Evolutionary conservation across 306 rosid genomes (phyloP), one percentile per base, ranked within the genome.

Genomic region (Sicyos edulis): DNA sequence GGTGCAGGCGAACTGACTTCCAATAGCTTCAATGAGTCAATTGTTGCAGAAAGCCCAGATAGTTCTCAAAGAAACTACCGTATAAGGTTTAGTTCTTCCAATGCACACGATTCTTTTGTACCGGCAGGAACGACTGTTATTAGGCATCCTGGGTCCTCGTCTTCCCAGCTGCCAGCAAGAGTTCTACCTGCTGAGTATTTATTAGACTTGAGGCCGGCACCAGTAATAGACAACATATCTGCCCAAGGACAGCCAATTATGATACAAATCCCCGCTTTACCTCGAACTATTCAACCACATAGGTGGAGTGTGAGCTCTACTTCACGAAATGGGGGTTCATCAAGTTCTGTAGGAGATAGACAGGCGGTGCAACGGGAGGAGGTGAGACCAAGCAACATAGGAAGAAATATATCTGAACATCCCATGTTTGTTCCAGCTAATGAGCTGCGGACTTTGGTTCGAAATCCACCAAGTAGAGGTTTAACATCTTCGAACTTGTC

Each of bases 241-340:
- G 71, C 89, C 79, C 97, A 84, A 65, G 81, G 81, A 74, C 92
- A 84, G 64, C 92, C 88, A 5, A 75, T 78, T 74, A 75, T 84
- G 45, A 60, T 80, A 32, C 89, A 78, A 62, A 83, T 77, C 82
- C 91, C 96, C 56, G 69, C 83, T 59, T 82, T 91, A 73, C 88
- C 89, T 0, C 89, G 85, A 82, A 95, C 82, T 77, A 54, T 76
- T 53, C 92, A 87, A 68, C 74, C 97, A 10, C 68, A 76, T 40
- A 87, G 97, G 77, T 86, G 92, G 96, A 76, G 57, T 67, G 85
- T 89, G 56, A 87, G 88, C 73, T 88, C 96, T 68, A 80, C 82
- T 81, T 85, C 90, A 74, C 83, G 95, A 77, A 78, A 75, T 37
- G 81, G 84, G 45, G 80, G 78, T 82, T 77, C 90, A 12, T 62